Evolutionary conservation across 2,329 filamentous ascomycete genomes (phyloP), one percentile per base, ranked within the genome.

Genomic region (Aspergillus tamarii): DNA sequence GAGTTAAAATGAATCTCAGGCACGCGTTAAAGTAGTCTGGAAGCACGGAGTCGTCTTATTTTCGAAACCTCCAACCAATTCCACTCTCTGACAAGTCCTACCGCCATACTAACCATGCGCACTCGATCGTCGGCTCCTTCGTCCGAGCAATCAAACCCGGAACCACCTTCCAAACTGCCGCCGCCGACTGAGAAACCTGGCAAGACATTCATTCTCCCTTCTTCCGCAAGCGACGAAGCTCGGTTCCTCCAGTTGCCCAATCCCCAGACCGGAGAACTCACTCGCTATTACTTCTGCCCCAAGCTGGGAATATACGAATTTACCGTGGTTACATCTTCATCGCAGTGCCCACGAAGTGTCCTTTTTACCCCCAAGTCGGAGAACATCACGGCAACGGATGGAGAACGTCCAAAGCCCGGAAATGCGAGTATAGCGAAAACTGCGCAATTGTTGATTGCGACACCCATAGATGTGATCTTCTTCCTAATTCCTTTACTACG

Each of bases 381-480:
- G 4, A 30, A 60, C 11, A 46, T 21, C 6, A 53, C 64, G 41
- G 36, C 64, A 21, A 9, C 28, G 4, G 57, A 36, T 65, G 50
- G 28, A 69, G 67, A 34, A 86, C 84, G n/a, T 87, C 86, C 69
- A 30, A n/a, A 36, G 45, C 43, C 28, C 56, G 39, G 41, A 60
- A 61, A 70, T 21, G 87, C 84, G 14, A 87, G 86, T 68, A 79
- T 92, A 28, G 85, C 88, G 39, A 88, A 89, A 71, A 84, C 84
- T 50, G 88, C 92, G 39, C 88, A 93, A 64, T 80, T 98, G n/a
- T 90, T 91, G 71, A 80, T 98, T 64, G 92, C 94, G 10, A 97
- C 95, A 1, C 87, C 88, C 2, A 83, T 97, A 60, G 95, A 99
- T 76, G 86, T 92, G 6, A 74, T 97, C 3, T 98, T 98, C 80